Evolutionary conservation across 441 rosid species (phyloP).

Genomic region (Lepidium campestre): DNA sequence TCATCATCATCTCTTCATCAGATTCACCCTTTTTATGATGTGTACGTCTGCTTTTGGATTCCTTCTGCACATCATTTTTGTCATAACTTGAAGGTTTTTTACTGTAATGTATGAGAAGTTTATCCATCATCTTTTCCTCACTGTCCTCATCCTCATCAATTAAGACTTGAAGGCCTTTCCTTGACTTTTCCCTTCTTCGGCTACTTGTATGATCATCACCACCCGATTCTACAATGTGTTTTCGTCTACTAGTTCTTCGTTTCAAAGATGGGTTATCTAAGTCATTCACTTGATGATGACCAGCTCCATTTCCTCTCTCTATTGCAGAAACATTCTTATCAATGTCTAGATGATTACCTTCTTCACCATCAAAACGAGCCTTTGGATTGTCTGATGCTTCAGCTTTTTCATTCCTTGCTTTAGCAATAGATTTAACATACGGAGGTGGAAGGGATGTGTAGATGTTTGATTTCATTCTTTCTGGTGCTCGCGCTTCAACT

Average conservation of each 20-base stretch:
- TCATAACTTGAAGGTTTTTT: constrained; percentile 59
- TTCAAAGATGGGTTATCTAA: constrained; percentile 39
- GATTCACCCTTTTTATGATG: constrained; percentile 20
- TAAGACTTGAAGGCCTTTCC: constrained; percentile 57
- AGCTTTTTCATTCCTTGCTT: constrained; percentile 38
- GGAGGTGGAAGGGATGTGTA: constrained; percentile 75
- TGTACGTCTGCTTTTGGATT: constrained; percentile 46
- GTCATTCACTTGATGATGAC: constrained; percentile 26
- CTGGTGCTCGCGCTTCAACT: constrained; percentile 25
- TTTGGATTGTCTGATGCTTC: constrained; percentile 34
- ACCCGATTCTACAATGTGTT: constrained; percentile 38
- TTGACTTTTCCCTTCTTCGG: constrained; percentile 62
- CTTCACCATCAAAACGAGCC: constrained; percentile 24
- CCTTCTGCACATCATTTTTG: constrained; percentile 36
- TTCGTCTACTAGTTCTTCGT: constrained; percentile 53
- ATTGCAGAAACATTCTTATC: constrained; percentile 27
- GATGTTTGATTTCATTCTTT: constrained; percentile 32
- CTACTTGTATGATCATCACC: constrained; percentile 43
- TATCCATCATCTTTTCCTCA: constrained; percentile 84
- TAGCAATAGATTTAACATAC: constrained; percentile 58
- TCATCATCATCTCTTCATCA: constrained; percentile 24
- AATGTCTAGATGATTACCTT: constrained; percentile 31
- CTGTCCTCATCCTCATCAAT: constrained; percentile 52
- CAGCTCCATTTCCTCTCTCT: constrained; percentile 22
- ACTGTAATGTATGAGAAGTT: constrained; percentile 80